Conservation (phyloP, 2,329 filamentous ascomycete species). For the Sporothrix brunneoviolacea region DNA sequence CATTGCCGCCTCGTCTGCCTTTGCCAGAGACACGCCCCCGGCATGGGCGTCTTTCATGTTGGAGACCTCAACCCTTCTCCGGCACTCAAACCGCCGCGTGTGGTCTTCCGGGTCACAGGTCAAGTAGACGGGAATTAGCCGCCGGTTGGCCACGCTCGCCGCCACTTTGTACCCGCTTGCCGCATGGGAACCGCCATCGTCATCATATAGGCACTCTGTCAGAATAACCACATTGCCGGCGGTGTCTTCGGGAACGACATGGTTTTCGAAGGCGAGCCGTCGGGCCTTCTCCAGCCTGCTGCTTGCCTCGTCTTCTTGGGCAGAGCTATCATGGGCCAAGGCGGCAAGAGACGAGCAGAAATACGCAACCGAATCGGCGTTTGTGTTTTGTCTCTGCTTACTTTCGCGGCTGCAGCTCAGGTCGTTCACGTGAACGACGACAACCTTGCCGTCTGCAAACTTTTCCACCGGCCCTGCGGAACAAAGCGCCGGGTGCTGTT, state of each 20-base stretch:
- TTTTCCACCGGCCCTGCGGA: not conserved
- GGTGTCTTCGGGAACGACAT: not conserved
- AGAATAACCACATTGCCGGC: constrained; percentile 1
- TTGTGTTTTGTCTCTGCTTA: not conserved
- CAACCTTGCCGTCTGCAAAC: not conserved
- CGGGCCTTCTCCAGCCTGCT: not conserved
- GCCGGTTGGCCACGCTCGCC: constrained; percentile 5
- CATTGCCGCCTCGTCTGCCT: too few species aligned
- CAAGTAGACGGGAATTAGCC: constrained; percentile 14
- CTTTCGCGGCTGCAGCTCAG: not conserved
- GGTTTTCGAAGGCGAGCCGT: not conserved
- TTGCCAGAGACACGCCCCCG: not conserved
- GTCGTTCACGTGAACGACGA: not conserved
- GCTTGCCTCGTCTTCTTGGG: not conserved
- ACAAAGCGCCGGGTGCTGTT: too few species aligned
- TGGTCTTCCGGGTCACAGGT: not conserved
- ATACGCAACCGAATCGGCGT: not conserved
- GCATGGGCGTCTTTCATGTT: not conserved
- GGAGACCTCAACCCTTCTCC: not conserved
- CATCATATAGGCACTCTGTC: constrained; percentile 5
- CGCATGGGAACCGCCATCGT: not conserved
- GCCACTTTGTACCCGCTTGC: not conserved
- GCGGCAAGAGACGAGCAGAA: not conserved
- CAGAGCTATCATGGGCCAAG: too few species aligned
- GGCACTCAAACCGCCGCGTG: not conserved